A percentile compares a stretch with the other conserved stretches of the same genome.
Conservation (phyloP, 2,329 filamentous ascomycete genomes). For the Claviceps humidiphila region DNA sequence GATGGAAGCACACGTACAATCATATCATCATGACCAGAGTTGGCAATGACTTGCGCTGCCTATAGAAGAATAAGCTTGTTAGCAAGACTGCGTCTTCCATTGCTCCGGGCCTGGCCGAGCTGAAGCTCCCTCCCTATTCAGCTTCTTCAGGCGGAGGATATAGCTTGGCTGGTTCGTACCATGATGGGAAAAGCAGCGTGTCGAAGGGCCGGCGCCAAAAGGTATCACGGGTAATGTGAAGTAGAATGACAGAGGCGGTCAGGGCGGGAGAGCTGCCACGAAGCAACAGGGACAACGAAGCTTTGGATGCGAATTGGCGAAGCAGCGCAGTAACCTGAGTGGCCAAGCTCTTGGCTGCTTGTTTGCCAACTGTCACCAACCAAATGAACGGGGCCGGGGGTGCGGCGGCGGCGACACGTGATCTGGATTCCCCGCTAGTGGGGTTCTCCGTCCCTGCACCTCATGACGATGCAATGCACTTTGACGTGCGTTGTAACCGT, state of each 20-base stretch:
- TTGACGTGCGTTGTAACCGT: too few relatives aligned
- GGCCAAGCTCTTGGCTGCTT: neutral
- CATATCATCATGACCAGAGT: conserved; percentile 82
- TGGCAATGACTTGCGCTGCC: conserved; percentile 32
- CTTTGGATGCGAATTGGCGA: neutral
- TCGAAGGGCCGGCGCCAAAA: neutral
- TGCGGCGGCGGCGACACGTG: conserved; percentile 1
- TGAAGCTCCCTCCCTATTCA: neutral
- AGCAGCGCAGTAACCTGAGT: neutral
- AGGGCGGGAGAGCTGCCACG: neutral
- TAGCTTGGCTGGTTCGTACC: conserved; percentile 1
- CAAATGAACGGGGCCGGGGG: too few relatives aligned
- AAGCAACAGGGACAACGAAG: neutral
- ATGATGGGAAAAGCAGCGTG: neutral
- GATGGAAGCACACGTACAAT: conserved; percentile 56
- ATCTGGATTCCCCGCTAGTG: neutral
- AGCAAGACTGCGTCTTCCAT: conserved; percentile 6
- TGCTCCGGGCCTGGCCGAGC: neutral
- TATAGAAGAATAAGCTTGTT: conserved; percentile 14
- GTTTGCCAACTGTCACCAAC: conserved; percentile 3
- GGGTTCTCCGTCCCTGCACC: neutral
- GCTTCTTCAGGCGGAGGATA: neutral
- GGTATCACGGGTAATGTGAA: neutral
- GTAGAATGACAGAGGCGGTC: neutral
- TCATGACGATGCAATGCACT: too few relatives aligned